Base-by-base conservation (phyloP, 2,329 filamentous ascomycete genomes). In the Aspergillus hiratsukae region DNA sequence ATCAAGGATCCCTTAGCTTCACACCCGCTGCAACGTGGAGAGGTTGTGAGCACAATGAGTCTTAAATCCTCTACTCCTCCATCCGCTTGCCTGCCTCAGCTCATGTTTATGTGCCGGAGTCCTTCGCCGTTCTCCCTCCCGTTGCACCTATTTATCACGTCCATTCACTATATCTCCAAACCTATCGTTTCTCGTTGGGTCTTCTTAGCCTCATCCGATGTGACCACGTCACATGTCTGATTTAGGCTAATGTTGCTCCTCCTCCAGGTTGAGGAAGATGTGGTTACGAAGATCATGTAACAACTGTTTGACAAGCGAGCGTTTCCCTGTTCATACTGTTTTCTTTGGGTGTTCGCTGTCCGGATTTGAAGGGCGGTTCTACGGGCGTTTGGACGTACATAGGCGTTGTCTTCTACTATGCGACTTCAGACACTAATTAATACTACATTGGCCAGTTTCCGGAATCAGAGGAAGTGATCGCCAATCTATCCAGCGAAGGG, bases 211-310 rank as follows among this genome's bases (percentile, higher is more conserved):
- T 52, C 21, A 25, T 50, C 35, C 37, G 19, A 46, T 46, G 43
- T 46, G 43, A 27, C 27, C 23, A 46, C 21, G 43, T 23, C 43
- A 46, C 43, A 23, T 46, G 43, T 25, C 43, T 11, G 45, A 56
- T 46, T 31, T n/a, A 45, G 61, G 73, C 77, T 79, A 78, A 79
- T 74, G 63, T 66, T 61, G 62, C 63, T 66, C 60, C 65, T 61
- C 64, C 70, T 72, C 75, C 85, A 93, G 89, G 88, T 91, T 78
- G 89, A 93, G 81, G 89, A 92, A 80, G 89, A 92, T 68, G 77
- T 80, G 78, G 86, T 92, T 75, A 91, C 89, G 69, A 93, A 90
- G 79, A 90, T 96, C 78, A 91, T 92, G 88, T 92, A 87, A 75
- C 66, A 59, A 52, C 55, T 53, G 46, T 55, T 59, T 56, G 51